Evolutionary conservation across 495 filamentous ascomycete genomes (phyloP).

Genomic region (Penicillium chermesinum): DNA sequence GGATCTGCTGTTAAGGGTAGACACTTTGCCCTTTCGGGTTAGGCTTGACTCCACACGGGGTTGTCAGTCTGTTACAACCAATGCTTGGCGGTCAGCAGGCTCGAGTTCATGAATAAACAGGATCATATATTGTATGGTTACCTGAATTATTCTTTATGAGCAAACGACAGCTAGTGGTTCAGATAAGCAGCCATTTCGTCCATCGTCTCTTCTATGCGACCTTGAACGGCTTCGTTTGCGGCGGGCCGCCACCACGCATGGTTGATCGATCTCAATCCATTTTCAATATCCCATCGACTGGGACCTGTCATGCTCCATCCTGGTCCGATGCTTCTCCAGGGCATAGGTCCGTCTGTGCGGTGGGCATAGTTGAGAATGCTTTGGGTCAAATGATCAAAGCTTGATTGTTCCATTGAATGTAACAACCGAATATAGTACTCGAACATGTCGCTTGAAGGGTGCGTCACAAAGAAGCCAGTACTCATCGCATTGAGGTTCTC

Average conservation of each 20-base stretch:
- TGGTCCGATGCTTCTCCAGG: constrained; percentile 21
- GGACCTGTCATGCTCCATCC: constrained; percentile 2
- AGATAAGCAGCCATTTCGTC: background rate
- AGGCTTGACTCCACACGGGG: too few relatives aligned
- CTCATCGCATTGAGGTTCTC: constrained; percentile 11
- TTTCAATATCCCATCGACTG: background rate
- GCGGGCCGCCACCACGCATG: constrained; percentile 1
- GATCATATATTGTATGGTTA: too few relatives aligned
- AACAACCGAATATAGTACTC: constrained; percentile 33
- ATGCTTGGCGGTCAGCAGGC: too few relatives aligned
- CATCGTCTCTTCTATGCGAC: background rate
- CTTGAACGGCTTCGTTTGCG: background rate
- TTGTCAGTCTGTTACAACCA: too few relatives aligned
- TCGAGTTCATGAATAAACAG: too few relatives aligned
- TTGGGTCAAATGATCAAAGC: constrained; percentile 34
- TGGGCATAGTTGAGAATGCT: constrained; percentile 43
- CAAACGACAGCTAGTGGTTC: background rate
- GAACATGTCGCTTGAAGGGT: constrained; percentile 30
- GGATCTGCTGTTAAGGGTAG: too few relatives aligned
- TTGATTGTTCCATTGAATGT: constrained; percentile 22
- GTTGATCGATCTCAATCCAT: background rate
- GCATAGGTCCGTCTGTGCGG: constrained; percentile 37
- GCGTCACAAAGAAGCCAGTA: constrained; percentile 38
- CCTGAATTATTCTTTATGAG: too few relatives aligned
- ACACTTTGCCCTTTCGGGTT: too few relatives aligned